Conservation (phyloP, 2,329 filamentous ascomycete genomes). For the Pyricularia grisea region DNA sequence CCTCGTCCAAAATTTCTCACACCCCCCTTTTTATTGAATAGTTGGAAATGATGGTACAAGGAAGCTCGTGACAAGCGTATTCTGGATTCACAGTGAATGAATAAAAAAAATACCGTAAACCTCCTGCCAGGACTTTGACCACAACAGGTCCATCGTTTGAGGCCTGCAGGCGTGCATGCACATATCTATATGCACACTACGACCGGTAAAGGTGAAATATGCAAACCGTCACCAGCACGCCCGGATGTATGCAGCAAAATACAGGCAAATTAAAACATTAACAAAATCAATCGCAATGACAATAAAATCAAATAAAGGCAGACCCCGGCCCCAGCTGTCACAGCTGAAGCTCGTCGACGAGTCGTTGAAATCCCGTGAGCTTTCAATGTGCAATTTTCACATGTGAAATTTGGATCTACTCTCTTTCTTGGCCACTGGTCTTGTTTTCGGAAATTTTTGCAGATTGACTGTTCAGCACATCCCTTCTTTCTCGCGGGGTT, state of each 20-base stretch:
- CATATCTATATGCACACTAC: background rate
- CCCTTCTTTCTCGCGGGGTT: background rate
- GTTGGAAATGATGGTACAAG: background rate
- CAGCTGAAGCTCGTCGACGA: background rate
- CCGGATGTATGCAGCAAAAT: background rate
- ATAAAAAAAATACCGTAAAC: background rate
- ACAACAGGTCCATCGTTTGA: background rate
- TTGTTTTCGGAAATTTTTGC: background rate
- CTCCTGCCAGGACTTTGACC: background rate
- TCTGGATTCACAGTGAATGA: too few relatives aligned
- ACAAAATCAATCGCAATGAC: too few relatives aligned
- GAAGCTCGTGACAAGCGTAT: background rate
- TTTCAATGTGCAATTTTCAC: background rate
- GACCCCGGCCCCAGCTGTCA: background rate
- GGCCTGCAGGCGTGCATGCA: background rate
- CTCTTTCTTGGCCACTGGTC: background rate
- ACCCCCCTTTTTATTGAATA: background rate
- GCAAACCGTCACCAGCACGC: background rate
- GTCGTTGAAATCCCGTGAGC: background rate
- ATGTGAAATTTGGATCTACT: background rate
- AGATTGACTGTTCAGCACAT: background rate
- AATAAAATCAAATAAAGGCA: background rate
- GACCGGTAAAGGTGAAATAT: background rate
- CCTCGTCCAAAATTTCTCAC: background rate
- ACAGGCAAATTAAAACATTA: background rate